These are phyloP conservation scores for Globisporangium takayamanum DNA, from an alignment of 352 stramenopile genomes.

Conservation along the genomic window DNA sequence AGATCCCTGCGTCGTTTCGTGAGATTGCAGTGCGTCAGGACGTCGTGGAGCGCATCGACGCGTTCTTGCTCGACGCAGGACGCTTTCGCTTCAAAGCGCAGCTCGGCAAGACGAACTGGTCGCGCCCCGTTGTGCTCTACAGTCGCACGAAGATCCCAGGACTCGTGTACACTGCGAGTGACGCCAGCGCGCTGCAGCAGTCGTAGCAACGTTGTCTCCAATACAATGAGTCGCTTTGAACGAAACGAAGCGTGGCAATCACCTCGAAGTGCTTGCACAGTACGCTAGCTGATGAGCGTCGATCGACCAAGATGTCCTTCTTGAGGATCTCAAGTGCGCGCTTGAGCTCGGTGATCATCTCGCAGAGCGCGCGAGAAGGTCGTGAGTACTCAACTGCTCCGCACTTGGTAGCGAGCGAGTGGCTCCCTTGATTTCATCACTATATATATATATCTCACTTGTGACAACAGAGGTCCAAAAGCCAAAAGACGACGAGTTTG, in stretches of 20 bases:
- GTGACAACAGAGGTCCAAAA: background rate
- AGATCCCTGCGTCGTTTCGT: slow-evolving; percentile 50
- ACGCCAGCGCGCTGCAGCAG: background rate
- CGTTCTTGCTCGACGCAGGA: slow-evolving; percentile 44
- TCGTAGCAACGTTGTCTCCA: background rate
- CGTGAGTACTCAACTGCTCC: too few species aligned
- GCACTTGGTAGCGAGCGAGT: too few species aligned
- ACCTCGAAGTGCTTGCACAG: too few species aligned
- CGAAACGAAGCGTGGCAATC: too few species aligned
- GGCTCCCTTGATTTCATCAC: background rate
- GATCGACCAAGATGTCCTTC: too few species aligned
- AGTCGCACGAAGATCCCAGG: slow-evolving; percentile 45
- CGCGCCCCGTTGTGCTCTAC: slow-evolving; percentile 60
- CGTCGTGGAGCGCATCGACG: slow-evolving; percentile 60
- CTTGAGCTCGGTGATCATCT: too few species aligned
- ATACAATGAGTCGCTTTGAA: slow-evolving; percentile 1
- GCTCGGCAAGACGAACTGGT: slow-evolving; percentile 82
- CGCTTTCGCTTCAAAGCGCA: slow-evolving; percentile 56
- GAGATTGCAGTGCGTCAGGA: slow-evolving; percentile 54
- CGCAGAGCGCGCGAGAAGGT: too few species aligned
- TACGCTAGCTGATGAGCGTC: too few species aligned
- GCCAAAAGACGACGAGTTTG: background rate
- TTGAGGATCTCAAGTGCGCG: too few species aligned
- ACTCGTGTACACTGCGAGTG: slow-evolving; percentile 24
- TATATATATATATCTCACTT: background rate